Base-by-base conservation (phyloP, 768 basidiomycete genomes). In the Trametes cingulata region DNA sequence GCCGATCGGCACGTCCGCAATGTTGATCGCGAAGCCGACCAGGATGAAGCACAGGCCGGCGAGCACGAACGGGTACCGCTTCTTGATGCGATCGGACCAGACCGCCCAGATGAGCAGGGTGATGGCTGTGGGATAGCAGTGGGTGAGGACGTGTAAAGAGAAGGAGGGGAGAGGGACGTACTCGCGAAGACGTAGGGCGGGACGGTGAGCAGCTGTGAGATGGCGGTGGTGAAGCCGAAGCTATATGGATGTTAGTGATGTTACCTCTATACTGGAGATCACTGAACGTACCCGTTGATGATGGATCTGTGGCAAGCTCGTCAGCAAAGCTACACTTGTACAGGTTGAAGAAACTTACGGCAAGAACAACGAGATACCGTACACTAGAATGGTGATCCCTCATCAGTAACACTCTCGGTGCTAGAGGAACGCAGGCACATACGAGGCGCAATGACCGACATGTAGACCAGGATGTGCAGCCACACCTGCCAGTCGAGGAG, bases 361-460 rank as follows among this genome's bases (percentile, higher is more conserved):
- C 29, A 88, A 72, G 76, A 90, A 90, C 24, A 88, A 73, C 0
- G 87, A 86, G 47, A 87, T 87, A 2, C 87, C 87, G 65, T 85
- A 87, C 2, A 87, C 87, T 88, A 40, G 19, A 8, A 10, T 35
- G 37, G 37, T 13, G 22, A 8, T n/a, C n/a, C n/a, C n/a, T n/a
- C n/a, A n/a, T n/a, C n/a, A n/a, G n/a, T n/a, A n/a, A n/a, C n/a
- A n/a, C n/a, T n/a, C n/a, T n/a, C n/a, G n/a, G n/a, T n/a, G n/a
- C n/a, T n/a, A n/a, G n/a, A n/a, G 33, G 12, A 27, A 15, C 6
- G n/a, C 24, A 22, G 27, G 40, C 0, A 79, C 87, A 72, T 68
- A 89, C 87, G 66, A 24, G 87, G 87, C 2, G 71, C 77, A 43
- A 84, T 69, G 46, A 88, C 72, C 0, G 85, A 83, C 76, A 88